Conservation (phyloP, 2,329 filamentous ascomycete genomes). For the Penicillium sp. region DNA sequence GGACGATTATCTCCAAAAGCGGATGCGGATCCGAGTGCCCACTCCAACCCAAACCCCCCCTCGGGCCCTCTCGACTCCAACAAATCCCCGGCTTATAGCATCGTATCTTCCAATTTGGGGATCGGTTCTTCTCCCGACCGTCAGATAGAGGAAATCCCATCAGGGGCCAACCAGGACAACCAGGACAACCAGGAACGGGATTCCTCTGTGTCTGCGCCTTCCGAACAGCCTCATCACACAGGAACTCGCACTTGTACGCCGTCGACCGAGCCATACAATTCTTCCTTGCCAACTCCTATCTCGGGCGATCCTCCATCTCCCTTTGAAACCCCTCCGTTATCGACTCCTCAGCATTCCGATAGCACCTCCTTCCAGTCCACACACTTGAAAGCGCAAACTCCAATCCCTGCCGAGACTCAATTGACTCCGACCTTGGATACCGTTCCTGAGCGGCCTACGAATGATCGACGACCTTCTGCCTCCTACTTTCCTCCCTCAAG, state of each 20-base stretch:
- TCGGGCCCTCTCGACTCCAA: conserved; percentile 25
- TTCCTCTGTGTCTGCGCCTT: conserved; percentile 11
- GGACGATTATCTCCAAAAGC: conserved; percentile 38
- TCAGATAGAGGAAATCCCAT: conserved; percentile 10
- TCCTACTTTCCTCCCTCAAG: conserved; percentile 20
- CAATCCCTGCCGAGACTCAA: conserved; percentile 21
- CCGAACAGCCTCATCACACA: conserved; percentile 14
- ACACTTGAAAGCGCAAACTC: conserved; percentile 18
- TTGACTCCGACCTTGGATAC: conserved; percentile 30
- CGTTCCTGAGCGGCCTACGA: conserved; percentile 28
- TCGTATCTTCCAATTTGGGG: conserved; percentile 25
- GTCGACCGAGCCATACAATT: conserved; percentile 21
- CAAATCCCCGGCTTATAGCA: conserved; percentile 25
- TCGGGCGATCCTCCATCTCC: conserved; percentile 23
- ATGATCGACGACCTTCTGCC: conserved; percentile 13
- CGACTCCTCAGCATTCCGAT: conserved; percentile 25
- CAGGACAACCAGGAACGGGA: neutral
- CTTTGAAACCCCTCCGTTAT: conserved; percentile 20
- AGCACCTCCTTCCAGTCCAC: conserved; percentile 23
- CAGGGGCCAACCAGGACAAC: neutral
- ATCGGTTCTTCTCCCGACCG: conserved; percentile 12
- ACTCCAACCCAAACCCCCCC: conserved; percentile 24
- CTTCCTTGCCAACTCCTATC: conserved; percentile 27
- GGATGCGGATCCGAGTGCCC: conserved; percentile 29
- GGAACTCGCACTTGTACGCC: conserved; percentile 12